These are phyloP conservation scores for Papiliotrema laurentii DNA, from an alignment of 1,284 basidiomycete genomes.

Conservation along the genomic window DNA sequence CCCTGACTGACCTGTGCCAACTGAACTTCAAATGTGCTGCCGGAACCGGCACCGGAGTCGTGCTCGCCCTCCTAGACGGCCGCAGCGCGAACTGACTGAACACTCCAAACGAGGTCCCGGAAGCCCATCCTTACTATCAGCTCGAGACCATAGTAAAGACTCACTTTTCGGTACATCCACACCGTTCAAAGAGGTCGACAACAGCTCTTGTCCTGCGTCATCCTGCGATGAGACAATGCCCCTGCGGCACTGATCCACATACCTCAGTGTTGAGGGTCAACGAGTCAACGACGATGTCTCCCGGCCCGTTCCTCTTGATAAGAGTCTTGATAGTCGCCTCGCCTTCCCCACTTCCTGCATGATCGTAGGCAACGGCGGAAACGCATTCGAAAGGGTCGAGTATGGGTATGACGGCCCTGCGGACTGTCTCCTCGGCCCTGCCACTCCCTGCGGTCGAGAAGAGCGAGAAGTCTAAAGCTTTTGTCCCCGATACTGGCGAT, in stretches of 20 bases:
- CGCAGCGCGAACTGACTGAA: neutral
- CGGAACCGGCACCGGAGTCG: too few species aligned
- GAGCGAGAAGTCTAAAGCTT: conserved; percentile 29
- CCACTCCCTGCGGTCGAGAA: conserved; percentile 9
- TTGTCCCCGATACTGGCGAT: conserved; percentile 12
- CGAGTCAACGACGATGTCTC: conserved; percentile 2
- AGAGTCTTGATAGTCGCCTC: conserved; percentile 2
- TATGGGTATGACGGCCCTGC: conserved; percentile 28
- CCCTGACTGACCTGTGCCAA: too few species aligned
- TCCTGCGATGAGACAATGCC: neutral
- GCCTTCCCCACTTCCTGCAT: neutral
- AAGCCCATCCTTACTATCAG: neutral
- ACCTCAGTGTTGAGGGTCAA: neutral
- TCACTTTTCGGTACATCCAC: neutral
- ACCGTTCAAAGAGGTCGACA: neutral
- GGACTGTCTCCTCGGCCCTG: conserved; percentile 18
- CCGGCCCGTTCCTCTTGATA: conserved; percentile 7
- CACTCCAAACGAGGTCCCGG: neutral
- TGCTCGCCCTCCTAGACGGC: too few species aligned
- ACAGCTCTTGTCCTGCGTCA: neutral
- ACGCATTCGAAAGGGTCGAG: conserved; percentile 25
- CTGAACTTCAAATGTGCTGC: too few species aligned
- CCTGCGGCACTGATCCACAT: neutral
- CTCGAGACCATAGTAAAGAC: neutral
- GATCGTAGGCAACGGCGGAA: conserved; percentile 16